Evolutionary conservation across 139 green algal species (phyloP).

Genomic region (Spirogloea muscicola): DNA sequence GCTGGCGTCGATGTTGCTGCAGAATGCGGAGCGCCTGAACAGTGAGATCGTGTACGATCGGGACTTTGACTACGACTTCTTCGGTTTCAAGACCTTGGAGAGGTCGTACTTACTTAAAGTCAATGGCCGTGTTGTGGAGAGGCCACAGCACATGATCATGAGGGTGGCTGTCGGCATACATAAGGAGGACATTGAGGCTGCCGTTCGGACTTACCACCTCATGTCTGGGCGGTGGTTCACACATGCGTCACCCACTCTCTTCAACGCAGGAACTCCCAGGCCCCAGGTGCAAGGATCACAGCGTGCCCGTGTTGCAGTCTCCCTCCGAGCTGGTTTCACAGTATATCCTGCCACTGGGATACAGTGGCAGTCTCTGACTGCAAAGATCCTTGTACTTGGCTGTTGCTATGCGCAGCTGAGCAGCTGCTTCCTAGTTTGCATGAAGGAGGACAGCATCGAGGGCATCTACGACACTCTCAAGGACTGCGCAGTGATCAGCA

Average conservation of each 20-base stretch:
- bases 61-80: conserved; percentile 99
- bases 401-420: too few species aligned
- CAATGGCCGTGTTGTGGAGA: conserved; percentile 88
- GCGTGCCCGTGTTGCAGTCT: too few species aligned
- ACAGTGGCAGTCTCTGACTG: too few species aligned
- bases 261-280: conserved; percentile 90
- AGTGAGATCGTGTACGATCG: conserved; percentile 97
- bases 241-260: conserved; percentile 95
- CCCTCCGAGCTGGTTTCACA: too few species aligned
- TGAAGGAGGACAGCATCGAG: conserved; percentile 94
- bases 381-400: too few species aligned
- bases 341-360: too few species aligned
- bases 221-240: conserved; percentile 66
- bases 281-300: too few species aligned
- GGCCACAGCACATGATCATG: conserved; percentile 99
- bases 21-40: conserved; percentile 82
- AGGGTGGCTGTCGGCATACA: conserved; percentile 93
- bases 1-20: too few species aligned
- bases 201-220: conserved; percentile 58
- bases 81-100: conserved; percentile 99
- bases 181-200: conserved; percentile 71
- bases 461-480: conserved; percentile 99
- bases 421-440: conserved; percentile 92
- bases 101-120: conserved; percentile 95
- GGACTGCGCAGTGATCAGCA: conserved; percentile 95